phyloP scores from a whole-genome alignment of 1,284 basidiomycete species.

The Cystobasidium pallidum region DNA sequence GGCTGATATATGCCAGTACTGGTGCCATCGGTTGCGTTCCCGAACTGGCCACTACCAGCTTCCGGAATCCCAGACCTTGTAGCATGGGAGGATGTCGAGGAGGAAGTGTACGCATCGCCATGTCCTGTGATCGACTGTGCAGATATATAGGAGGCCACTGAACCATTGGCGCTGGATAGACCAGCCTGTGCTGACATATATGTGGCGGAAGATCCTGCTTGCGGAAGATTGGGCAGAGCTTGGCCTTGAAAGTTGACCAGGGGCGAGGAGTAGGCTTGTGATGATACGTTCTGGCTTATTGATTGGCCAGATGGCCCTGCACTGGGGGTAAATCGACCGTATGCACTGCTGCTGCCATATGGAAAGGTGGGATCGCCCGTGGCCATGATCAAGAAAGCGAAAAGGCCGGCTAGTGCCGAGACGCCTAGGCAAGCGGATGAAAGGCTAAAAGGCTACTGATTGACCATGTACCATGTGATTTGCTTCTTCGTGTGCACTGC shows the following conservation, averaged over 20 bases:
- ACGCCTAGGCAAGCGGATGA: neutral
- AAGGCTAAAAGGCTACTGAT: neutral
- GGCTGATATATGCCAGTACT: conserved; percentile 7
- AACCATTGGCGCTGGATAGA: conserved; percentile 1
- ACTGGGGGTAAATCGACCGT: neutral
- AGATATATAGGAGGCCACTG: neutral
- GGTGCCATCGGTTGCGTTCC: neutral
- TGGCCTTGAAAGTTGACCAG: conserved; percentile 6
- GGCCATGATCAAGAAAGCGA: neutral
- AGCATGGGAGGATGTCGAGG: neutral
- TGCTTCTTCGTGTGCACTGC: too few relatives aligned
- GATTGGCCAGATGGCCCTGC: neutral
- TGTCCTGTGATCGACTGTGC: neutral
- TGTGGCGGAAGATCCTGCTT: neutral
- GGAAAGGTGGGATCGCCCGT: conserved; percentile 12
- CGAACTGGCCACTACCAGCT: neutral
- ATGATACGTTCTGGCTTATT: neutral
- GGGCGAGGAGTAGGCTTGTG: conserved; percentile 4
- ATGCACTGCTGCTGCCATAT: neutral
- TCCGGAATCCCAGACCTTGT: neutral
- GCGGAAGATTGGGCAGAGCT: neutral
- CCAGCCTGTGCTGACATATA: conserved; percentile 4
- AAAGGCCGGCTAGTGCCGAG: neutral
- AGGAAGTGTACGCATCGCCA: neutral
- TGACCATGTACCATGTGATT: neutral